Base-by-base conservation (phyloP, 2,329 filamentous ascomycete species). In the Bipolaris zeicola region DNA sequence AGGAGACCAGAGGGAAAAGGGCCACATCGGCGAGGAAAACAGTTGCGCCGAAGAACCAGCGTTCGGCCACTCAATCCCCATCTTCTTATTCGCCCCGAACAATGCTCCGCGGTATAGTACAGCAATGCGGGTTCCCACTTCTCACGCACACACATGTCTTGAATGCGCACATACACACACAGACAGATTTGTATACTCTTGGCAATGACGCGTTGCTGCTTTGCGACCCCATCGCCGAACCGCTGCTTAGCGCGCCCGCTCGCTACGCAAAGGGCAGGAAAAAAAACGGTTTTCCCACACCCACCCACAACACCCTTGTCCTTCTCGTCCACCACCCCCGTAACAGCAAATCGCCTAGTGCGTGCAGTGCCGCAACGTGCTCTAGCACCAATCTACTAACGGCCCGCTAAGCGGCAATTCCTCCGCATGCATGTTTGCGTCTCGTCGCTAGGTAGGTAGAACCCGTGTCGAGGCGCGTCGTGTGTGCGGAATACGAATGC, bases 161-260 rank as follows among this genome's bases (percentile, higher is more conserved):
- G 24, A 7, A 26, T 26, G 24, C 24, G 8, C 28, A 13, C 28
- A 31, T 10, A 31, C 10, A 31, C 26, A 20, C 26, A 26, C 26
- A 26, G 6, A 26, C 26, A 31, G 28, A 31, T 37, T 38, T 33
- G 24, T n/a, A 24, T 24, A 24, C 39, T 4, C 34, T 28, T 38
- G 34, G 22, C n/a, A 38, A 37, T 48, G 45, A 38, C 45, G 45
- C 45, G 34, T 48, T 48, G 45, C 45, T 48, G 45, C 33, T 44
- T 48, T 48, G 33, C 34, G 34, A 42, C 31, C 22, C 45, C 45
- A 48, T 38, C n/a, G 33, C 45, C 45, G 45, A 48, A 48, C 45
- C 33, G 18, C 14, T 45, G 28, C 26, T 28, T 45, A 46, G 33
- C 24, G 43, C 16, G 28, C 18, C 26, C 43, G 43, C 43, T 28